Evolutionary conservation across 2,329 filamentous ascomycete genomes (phyloP).

Genomic region (Neonectria punicea): DNA sequence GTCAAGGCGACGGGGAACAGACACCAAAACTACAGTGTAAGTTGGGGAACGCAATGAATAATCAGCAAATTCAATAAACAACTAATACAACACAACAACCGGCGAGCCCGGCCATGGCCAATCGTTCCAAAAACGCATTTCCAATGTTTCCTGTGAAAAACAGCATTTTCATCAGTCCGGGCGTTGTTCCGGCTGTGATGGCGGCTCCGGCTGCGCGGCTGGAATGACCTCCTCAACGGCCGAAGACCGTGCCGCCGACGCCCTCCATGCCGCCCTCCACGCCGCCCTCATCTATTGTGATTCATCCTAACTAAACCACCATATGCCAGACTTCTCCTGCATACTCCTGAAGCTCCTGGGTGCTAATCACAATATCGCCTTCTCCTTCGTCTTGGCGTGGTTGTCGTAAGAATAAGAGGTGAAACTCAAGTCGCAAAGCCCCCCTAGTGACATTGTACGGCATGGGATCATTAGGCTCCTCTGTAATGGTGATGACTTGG

Average conservation of each 20-base stretch:
- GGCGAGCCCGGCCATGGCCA: not conserved
- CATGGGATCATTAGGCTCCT: not conserved
- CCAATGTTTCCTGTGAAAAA: not conserved
- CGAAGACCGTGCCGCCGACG: too few species aligned
- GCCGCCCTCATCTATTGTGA: not conserved
- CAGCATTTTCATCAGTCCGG: not conserved
- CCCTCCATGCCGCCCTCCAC: too few species aligned
- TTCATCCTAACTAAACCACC: not conserved
- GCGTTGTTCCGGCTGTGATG: not conserved
- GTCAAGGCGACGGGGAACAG: too few species aligned
- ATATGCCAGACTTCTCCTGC: not conserved
- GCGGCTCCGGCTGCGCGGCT: too few species aligned
- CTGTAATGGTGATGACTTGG: not conserved
- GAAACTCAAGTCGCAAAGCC: too few species aligned
- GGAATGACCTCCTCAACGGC: too few species aligned
- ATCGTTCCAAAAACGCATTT: not conserved
- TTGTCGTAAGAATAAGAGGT: too few species aligned
- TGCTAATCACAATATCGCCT: not conserved
- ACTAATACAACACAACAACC: not conserved
- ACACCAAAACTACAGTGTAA: too few species aligned
- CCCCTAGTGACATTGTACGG: too few species aligned
- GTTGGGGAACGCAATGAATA: too few species aligned
- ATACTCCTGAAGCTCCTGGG: not conserved
- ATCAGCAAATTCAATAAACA: not conserved
- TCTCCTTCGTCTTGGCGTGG: not conserved